Percentiles rank a stretch among this genome's conserved stretches.
phyloP scores from a whole-genome alignment of 768 basidiomycete species.

The Tylopilus cervinicoccineus region DNA sequence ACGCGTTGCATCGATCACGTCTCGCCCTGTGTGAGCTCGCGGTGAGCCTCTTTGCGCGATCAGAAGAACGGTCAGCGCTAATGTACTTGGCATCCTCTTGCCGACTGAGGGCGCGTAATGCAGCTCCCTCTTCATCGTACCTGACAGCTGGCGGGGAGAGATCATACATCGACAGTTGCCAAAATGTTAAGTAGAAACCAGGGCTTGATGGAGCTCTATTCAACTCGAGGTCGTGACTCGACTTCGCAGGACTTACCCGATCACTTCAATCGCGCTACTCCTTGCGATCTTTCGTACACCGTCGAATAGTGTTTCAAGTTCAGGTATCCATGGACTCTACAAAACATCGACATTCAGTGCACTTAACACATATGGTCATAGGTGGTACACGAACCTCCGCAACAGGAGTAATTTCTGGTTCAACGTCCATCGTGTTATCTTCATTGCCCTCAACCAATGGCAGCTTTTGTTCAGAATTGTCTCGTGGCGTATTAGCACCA shows the following conservation, averaged over 20 bases:
- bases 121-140: constrained; percentile 76
- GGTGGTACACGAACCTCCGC: constrained; percentile 19
- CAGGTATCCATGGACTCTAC: constrained; percentile 77
- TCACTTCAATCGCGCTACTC: constrained; percentile 53
- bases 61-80: constrained; percentile 68
- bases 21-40: constrained; percentile 56
- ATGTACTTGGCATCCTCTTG: constrained; percentile 63
- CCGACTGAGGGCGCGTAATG: constrained; percentile 56
- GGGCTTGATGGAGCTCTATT: constrained; percentile 47
- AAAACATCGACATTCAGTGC: constrained; percentile 5
- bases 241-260: constrained; percentile 54
- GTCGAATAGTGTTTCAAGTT: constrained; percentile 68
- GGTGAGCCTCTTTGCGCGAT: constrained; percentile 54
- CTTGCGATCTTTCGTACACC: constrained; percentile 74
- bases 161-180: constrained; percentile 94
- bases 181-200: constrained; percentile 93
- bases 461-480: constrained; percentile 23
- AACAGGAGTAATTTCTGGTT: constrained; percentile 30
- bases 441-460: constrained; percentile 34
- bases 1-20: constrained; percentile 64
- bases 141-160: constrained; percentile 68
- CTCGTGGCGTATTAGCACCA: constrained; percentile 28
- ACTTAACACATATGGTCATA: not conserved
- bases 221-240: constrained; percentile 3
- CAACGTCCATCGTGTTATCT: constrained; percentile 54